These are phyloP conservation scores for Ceratocystis huliohia DNA, from an alignment of 2,329 filamentous ascomycete genomes.

Conservation along the genomic window DNA sequence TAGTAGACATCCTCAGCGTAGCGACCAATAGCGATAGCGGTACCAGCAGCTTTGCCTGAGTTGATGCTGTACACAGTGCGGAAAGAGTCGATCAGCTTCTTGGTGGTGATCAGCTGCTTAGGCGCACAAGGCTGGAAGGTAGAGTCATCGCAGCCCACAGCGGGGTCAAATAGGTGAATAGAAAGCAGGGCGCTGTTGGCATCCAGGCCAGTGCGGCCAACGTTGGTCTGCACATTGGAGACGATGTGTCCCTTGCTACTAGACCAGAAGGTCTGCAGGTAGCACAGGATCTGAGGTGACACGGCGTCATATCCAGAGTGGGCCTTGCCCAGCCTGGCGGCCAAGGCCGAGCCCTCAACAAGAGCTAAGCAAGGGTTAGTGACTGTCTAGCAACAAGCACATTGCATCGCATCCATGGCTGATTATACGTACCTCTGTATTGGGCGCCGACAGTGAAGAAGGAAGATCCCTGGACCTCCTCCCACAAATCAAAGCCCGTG, in stretches of 20 bases:
- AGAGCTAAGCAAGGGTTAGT: slow-evolving; percentile 33
- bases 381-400: background rate
- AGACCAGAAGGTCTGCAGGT: slow-evolving; percentile 63
- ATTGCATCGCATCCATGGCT: no score
- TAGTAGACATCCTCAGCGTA: slow-evolving; percentile 65
- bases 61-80: slow-evolving; percentile 58
- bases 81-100: slow-evolving; percentile 63
- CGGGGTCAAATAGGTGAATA: slow-evolving; percentile 58
- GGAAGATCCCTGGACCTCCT: slow-evolving; percentile 62
- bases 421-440: slow-evolving; percentile 43
- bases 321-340: slow-evolving; percentile 46
- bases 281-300: slow-evolving; percentile 60
- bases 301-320: slow-evolving; percentile 49
- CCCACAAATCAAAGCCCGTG: slow-evolving; percentile 67
- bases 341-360: slow-evolving; percentile 54
- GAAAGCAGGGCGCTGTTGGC: slow-evolving; percentile 55
- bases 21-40: slow-evolving; percentile 50
- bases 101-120: slow-evolving; percentile 60
- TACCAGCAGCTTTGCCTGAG: slow-evolving; percentile 45
- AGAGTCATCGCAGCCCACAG: slow-evolving; percentile 49
- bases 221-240: slow-evolving; percentile 47
- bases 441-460: slow-evolving; percentile 66
- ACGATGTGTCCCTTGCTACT: slow-evolving; percentile 45
- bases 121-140: slow-evolving; percentile 71
- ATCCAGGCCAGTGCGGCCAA: slow-evolving; percentile 54